Conservation (phyloP, 2,329 filamentous ascomycete genomes). For the Hypoxylon sp. region DNA sequence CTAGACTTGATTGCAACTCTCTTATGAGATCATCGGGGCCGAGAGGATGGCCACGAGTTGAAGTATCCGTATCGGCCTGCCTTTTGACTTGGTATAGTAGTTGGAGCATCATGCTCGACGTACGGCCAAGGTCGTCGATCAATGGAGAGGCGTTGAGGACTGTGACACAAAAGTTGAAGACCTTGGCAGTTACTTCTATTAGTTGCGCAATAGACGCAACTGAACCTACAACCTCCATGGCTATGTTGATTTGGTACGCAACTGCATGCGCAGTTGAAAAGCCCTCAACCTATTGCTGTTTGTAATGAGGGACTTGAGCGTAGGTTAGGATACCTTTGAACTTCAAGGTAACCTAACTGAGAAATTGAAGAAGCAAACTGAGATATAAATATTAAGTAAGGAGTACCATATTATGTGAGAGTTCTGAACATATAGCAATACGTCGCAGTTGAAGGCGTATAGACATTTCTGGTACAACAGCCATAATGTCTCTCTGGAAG, state of each 20-base stretch:
- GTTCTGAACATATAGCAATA: background rate
- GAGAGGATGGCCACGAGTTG: slow-evolving; percentile 11
- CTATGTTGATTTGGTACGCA: background rate
- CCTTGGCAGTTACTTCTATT: slow-evolving; percentile 29
- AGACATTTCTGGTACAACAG: background rate
- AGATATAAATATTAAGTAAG: background rate
- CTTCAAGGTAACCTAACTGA: background rate
- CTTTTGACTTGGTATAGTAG: slow-evolving; percentile 33
- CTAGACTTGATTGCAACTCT: slow-evolving; percentile 28
- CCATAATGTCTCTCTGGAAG: background rate
- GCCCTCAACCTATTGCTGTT: background rate
- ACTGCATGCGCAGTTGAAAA: slow-evolving; percentile 1
- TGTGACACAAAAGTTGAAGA: slow-evolving; percentile 29
- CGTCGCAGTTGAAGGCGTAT: background rate
- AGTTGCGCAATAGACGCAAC: slow-evolving; percentile 36
- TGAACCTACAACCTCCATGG: slow-evolving; percentile 34
- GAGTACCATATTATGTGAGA: background rate
- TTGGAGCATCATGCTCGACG: slow-evolving; percentile 36
- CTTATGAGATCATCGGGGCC: slow-evolving; percentile 32
- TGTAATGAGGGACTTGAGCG: background rate
- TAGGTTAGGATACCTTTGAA: background rate
- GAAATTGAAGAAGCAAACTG: background rate
- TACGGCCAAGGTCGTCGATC: slow-evolving; percentile 33
- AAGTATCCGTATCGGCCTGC: slow-evolving; percentile 13
- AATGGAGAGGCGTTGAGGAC: slow-evolving; percentile 25